Percentiles rank a stretch among this genome's conserved stretches.
phyloP scores from a whole-genome alignment of 202 grass and related monocot genomes.

The Saccharum hybrid region DNA sequence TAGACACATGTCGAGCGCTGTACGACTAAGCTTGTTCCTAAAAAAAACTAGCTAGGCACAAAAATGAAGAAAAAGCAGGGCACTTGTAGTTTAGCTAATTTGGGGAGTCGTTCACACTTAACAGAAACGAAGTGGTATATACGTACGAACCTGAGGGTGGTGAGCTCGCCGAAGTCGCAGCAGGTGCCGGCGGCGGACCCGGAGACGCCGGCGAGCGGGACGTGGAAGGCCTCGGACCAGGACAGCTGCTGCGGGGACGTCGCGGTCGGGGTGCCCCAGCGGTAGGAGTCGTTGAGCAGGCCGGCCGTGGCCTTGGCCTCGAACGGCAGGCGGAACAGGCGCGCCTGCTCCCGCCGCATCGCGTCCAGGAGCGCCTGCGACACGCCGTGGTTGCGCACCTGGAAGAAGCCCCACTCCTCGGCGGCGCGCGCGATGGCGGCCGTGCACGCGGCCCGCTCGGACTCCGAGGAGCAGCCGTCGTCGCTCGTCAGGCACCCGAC shows the following conservation, averaged over 20 bases:
- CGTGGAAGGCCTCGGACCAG: constrained; percentile 93
- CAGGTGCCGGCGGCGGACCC: not conserved
- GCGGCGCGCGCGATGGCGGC: constrained; percentile 61
- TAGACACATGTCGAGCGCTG: too few species aligned
- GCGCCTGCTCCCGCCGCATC: constrained; percentile 70
- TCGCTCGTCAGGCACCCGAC: constrained; percentile 43
- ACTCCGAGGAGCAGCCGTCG: not conserved
- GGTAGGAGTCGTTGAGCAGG: constrained; percentile 67
- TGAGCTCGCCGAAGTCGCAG: constrained; percentile 54
- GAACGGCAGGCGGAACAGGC: constrained; percentile 73
- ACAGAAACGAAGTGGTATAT: too few species aligned
- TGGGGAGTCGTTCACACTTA: too few species aligned
- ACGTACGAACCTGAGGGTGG: constrained; percentile 45
- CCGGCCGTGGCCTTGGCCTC: constrained; percentile 53
- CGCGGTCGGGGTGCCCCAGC: constrained; percentile 75
- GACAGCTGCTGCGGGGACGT: constrained; percentile 65
- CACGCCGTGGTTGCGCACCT: constrained; percentile 80
- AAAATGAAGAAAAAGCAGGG: too few species aligned
- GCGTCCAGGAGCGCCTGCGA: constrained; percentile 52
- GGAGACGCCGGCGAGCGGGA: constrained; percentile 63
- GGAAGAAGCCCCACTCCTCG: constrained; percentile 89
- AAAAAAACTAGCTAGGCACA: not conserved
- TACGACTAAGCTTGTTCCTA: too few species aligned
- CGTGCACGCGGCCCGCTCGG: constrained; percentile 51
- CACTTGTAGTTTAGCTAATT: too few species aligned